Conservation (phyloP, 1,284 basidiomycete genomes). For the Pterulicium gracile region DNA sequence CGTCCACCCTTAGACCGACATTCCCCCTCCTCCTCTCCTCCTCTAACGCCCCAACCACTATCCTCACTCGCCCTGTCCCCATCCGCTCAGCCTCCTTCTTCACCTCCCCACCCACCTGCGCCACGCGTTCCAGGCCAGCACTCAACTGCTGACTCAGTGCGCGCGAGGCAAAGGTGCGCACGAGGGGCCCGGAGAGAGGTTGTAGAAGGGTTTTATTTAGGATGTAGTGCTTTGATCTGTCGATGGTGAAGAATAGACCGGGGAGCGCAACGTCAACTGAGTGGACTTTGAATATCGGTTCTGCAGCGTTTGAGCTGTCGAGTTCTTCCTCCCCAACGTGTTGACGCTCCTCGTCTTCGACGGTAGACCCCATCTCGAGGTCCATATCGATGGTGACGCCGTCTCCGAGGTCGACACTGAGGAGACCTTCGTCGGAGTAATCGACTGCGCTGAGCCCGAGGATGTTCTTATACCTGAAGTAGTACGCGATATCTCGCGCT, state of each 20-base stretch:
- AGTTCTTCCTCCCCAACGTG: neutral
- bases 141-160: slow-evolving; percentile 23
- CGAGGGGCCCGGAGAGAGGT: slow-evolving; percentile 29
- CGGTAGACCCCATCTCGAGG: slow-evolving; percentile 26
- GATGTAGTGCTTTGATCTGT: slow-evolving; percentile 35
- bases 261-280: slow-evolving; percentile 25
- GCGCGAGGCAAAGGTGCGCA: slow-evolving; percentile 18
- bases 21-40: slow-evolving; percentile 6
- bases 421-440: slow-evolving; percentile 38
- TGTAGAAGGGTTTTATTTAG: slow-evolving; percentile 36
- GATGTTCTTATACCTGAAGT: slow-evolving; percentile 25
- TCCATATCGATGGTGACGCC: slow-evolving; percentile 28
- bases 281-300: slow-evolving; percentile 28
- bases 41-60: no score
- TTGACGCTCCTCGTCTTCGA: no score
- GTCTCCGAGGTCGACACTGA: slow-evolving; percentile 28
- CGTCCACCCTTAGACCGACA: slow-evolving; percentile 5
- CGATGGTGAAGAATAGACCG: slow-evolving; percentile 27
- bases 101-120: slow-evolving; percentile 17
- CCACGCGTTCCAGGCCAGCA: slow-evolving; percentile 20
- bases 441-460: slow-evolving; percentile 14
- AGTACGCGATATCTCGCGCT: slow-evolving; percentile 32
- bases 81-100: slow-evolving; percentile 13
- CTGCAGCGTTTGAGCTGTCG: slow-evolving; percentile 9
- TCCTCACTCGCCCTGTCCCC: slow-evolving; percentile 8